Evolutionary conservation across 257 asterid species (phyloP).

Genomic region (Primulina tabacum): DNA sequence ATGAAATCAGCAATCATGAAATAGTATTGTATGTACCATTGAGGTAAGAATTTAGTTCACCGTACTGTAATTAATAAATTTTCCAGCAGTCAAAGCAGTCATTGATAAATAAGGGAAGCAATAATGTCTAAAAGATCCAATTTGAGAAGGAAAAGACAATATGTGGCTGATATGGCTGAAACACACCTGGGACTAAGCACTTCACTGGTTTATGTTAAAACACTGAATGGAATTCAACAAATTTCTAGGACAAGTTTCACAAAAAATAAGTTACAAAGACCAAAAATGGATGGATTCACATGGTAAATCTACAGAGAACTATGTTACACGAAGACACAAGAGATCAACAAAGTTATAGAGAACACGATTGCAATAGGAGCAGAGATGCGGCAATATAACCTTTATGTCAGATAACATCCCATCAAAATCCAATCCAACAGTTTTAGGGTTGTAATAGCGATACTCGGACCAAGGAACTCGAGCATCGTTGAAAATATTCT

Average conservation of each 20-base stretch:
- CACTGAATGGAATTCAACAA: slow-evolving; percentile 14
- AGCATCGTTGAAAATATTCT: slow-evolving; percentile 55
- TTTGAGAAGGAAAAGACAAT: background rate
- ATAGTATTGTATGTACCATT: background rate
- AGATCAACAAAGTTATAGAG: slow-evolving; percentile 13
- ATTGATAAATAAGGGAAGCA: background rate
- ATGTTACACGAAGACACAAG: slow-evolving; percentile 2
- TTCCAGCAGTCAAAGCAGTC: background rate
- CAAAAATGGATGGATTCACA: slow-evolving; percentile 12
- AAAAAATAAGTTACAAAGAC: slow-evolving; percentile 10
- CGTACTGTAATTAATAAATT: background rate
- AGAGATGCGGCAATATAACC: slow-evolving; percentile 40
- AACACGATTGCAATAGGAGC: slow-evolving; percentile 10
- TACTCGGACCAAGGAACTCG: slow-evolving; percentile 94
- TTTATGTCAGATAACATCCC: slow-evolving; percentile 97
- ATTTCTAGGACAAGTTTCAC: slow-evolving; percentile 13
- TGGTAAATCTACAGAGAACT: background rate
- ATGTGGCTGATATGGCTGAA: slow-evolving; percentile 4
- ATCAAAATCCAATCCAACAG: slow-evolving; percentile 91
- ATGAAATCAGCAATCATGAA: background rate
- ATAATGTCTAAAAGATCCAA: background rate
- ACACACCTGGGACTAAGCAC: background rate
- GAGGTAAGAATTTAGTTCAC: slow-evolving; percentile 6
- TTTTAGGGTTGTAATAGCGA: slow-evolving; percentile 84
- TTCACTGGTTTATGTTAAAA: background rate